Base-by-base conservation (phyloP, 2,329 filamentous ascomycete genomes). In the Fusarium nurragi region DNA sequence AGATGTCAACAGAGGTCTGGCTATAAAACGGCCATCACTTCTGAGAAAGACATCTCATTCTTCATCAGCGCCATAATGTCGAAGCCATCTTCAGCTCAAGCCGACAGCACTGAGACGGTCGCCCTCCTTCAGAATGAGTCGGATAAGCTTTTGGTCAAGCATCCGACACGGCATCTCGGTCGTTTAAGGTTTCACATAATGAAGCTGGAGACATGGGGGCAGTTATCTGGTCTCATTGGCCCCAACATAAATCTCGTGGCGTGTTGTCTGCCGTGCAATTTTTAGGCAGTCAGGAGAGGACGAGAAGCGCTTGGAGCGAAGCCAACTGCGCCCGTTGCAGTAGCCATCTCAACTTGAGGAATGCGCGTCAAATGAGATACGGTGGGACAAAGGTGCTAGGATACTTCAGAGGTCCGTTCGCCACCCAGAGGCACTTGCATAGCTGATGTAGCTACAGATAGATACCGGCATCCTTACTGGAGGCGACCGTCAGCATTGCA, bases 91-190 rank as follows among this genome's bases (percentile, higher is more conserved):
- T 26, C 49, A 18, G 13, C 28, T 12, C 50, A 57, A 48, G 16
- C 75, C 25, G 69, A 75, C 54, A 66, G 57, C 45, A 75, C 85
- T 25, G 81, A 84, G 30, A 79, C 83, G 22, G 71, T 77, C 6
- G 77, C 84, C 28, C 80, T 86, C 55, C 78, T 86, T 54, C 81
- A 85, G 71, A 83, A 86, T 74, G 84, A 86, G 59, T 74, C 85
- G 38, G 83, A 86, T 64, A 78, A 81, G 5, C 78, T 86, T 9
- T 78, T 77, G 3, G 76, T 84, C 40, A 72, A 79, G 22, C 73
- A 82, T 23, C 65, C 74, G 0, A 82, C 85, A 78, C 79, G 80
- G 37, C 77, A 77, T 43, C 77, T 85, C 6, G 84, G 83, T 6
- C 76, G 83, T 12, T 30, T 47, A 16, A 28, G 9, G 2, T 26